Evolutionary conservation across 768 basidiomycete species (phyloP).

Genomic region (Suillus ampliporus): DNA sequence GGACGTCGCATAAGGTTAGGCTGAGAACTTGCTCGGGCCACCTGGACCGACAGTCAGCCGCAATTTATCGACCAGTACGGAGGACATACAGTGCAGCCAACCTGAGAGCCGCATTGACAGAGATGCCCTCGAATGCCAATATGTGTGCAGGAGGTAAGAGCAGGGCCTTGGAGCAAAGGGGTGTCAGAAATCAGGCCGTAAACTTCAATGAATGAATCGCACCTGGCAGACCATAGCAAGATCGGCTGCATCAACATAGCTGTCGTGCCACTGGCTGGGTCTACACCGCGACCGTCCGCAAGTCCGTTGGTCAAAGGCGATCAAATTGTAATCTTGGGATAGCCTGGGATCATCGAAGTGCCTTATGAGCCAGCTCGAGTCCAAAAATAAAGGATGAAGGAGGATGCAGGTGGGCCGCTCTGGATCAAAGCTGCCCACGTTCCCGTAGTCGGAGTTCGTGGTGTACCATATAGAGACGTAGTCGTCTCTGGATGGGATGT

Average conservation of each 20-base stretch:
- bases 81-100: conserved; percentile 66
- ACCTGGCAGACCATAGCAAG: conserved; percentile 70
- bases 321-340: conserved; percentile 62
- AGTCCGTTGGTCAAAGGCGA: conserved; percentile 76
- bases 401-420: conserved; percentile 70
- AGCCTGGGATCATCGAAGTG: conserved; percentile 75
- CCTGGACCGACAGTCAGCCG: conserved; percentile 38
- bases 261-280: conserved; percentile 64
- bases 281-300: conserved; percentile 62
- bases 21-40: conserved; percentile 77
- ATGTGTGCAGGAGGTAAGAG: conserved; percentile 72
- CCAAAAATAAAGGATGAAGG: conserved; percentile 70
- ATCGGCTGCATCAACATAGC: conserved; percentile 83
- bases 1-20: conserved; percentile 70
- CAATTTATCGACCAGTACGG: background rate
- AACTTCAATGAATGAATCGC: conserved; percentile 26
- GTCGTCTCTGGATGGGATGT: conserved; percentile 65
- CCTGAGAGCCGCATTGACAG: conserved; percentile 62
- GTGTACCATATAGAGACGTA: conserved; percentile 74
- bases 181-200: background rate
- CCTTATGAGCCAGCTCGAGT: conserved; percentile 68
- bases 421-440: conserved; percentile 70
- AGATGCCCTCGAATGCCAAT: conserved; percentile 67
- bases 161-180: conserved; percentile 49
- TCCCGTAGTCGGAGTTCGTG: conserved; percentile 63